Evolutionary conservation across 2,329 filamentous ascomycete genomes (phyloP), one percentile per base, ranked within the genome.

Genomic region (Arthrobotrys musiformis): DNA sequence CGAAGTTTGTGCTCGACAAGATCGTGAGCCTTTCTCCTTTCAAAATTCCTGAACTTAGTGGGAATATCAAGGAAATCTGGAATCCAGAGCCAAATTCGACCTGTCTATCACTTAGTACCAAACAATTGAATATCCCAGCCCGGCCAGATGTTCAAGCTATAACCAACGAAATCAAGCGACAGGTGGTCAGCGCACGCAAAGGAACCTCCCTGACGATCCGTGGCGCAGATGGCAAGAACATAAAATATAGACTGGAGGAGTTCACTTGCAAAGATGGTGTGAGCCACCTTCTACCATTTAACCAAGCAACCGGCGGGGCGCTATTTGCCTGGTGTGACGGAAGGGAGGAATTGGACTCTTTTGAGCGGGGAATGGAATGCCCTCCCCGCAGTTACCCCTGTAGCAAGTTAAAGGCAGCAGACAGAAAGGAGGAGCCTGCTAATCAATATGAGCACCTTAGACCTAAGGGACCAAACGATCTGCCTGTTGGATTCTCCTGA

Each of bases 291-390:
- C 15, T 56, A 17, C 50, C 50, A 35, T 56, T 30, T 17, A 56
- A 56, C 13, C 1, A 17, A 17, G 8, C 1, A 35, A 56, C 50
- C 9, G 15, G 17, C 7, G 50, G 50, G 26, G 26, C 30, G 8
- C 24, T 56, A 1, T 56, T 56, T 33, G n/a, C 50, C 26, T 56
- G 26, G 22, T 56, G 50, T n/a, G 50, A 56, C 35, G 50, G 50
- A 17, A 22, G 50, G 19, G 24, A 9, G 22, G 50, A 56, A 13
- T 2, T 13, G 26, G 15, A 15, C 11, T 0, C 19, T 9, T 4
- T 48, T 15, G 44, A 48, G 11, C 17, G 2, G 8, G 22, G 13
- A 24, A 4, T 46, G 17, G 1, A 13, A 1, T 48, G 44, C 15
- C 15, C n/a, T 17, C 19, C 8, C n/a, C 40, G 40, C 4, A 4